Evolutionary conservation across 495 filamentous ascomycete genomes (phyloP).

Genomic region (Penicillium pulvis): DNA sequence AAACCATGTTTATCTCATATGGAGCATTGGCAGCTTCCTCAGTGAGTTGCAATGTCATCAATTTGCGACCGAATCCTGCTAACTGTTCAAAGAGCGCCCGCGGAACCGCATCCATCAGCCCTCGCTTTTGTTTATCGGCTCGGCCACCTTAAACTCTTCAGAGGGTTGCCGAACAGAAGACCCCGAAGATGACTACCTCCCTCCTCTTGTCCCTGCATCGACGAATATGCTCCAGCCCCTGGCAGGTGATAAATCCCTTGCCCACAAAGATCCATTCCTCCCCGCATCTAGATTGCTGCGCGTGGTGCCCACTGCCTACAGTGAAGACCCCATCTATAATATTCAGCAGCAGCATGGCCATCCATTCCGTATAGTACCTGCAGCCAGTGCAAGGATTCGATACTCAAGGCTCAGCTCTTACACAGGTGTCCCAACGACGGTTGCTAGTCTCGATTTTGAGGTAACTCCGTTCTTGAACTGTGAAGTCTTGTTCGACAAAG

Average conservation of each 20-base stretch:
- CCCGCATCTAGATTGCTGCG: constrained; percentile 78
- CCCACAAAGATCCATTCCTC: constrained; percentile 68
- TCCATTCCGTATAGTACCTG: constrained; percentile 72
- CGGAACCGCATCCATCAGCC: constrained; percentile 77
- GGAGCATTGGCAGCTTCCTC: constrained; percentile 79
- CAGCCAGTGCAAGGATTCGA: constrained; percentile 80
- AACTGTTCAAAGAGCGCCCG: constrained; percentile 57
- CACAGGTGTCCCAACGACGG: constrained; percentile 63
- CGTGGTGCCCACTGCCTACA: constrained; percentile 66
- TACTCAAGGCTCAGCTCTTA: constrained; percentile 73
- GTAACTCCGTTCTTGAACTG: constrained; percentile 80
- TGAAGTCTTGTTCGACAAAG: constrained; percentile 67
- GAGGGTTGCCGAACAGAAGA: constrained; percentile 50
- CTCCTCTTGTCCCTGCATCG: constrained; percentile 71
- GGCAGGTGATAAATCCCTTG: constrained; percentile 65
- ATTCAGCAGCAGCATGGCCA: constrained; percentile 62
- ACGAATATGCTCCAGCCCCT: constrained; percentile 83
- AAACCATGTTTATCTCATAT: constrained; percentile 71
- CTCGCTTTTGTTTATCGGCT: constrained; percentile 73
- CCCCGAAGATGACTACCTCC: constrained; percentile 72
- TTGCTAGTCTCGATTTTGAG: constrained; percentile 86
- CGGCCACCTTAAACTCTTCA: constrained; percentile 64
- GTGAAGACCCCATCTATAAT: constrained; percentile 62
- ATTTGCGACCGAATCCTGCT: constrained; percentile 13
- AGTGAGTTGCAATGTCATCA: constrained; percentile 37